These are phyloP conservation scores for Tricholoma terreum DNA, from an alignment of 768 basidiomycete species.

Conservation along the genomic window DNA sequence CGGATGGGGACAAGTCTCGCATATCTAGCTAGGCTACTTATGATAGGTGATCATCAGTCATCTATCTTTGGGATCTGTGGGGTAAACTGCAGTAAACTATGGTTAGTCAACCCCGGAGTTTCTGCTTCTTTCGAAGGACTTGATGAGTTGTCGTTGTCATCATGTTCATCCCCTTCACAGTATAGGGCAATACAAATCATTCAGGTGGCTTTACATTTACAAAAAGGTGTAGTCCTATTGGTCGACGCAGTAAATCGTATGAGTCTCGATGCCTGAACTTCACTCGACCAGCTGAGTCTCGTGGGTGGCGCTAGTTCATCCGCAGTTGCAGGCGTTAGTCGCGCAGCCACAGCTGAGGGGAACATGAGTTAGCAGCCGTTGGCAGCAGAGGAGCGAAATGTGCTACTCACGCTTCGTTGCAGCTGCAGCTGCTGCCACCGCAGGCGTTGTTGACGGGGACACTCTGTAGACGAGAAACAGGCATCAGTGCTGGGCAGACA, in stretches of 20 bases:
- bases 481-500: neutral
- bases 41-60: no score
- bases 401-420: slow-evolving; percentile 20
- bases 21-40: no score
- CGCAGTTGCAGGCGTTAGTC: slow-evolving; percentile 19
- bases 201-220: neutral
- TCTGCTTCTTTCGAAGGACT: neutral
- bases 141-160: neutral
- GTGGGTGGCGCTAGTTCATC: neutral
- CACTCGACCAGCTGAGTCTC: neutral
- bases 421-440: slow-evolving; percentile 21
- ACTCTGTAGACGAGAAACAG: slow-evolving; percentile 15
- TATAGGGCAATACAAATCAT: neutral
- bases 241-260: neutral
- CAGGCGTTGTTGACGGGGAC: slow-evolving; percentile 30
- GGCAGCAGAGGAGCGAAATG: neutral
- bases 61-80: no score
- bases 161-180: neutral
- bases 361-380: neutral
- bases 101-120: neutral
- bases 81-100: no score
- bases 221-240: neutral
- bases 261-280: neutral
- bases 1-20: no score
- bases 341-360: slow-evolving; percentile 18